Conservation (phyloP, 2,329 filamentous ascomycete species). For the Fusarium humuli region DNA sequence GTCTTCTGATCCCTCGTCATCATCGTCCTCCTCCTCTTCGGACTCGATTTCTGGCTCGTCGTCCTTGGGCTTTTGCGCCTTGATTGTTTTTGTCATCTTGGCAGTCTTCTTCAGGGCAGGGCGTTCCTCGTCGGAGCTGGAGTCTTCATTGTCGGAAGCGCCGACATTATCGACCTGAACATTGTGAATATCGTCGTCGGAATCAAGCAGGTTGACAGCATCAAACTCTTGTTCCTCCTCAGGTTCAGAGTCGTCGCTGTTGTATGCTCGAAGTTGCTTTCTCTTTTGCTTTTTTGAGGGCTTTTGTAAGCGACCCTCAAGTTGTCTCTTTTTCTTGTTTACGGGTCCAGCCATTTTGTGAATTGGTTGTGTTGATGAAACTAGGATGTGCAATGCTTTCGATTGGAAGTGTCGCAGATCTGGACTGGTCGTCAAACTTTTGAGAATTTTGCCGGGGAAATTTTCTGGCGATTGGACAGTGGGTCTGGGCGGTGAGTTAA, state of each 20-base stretch:
- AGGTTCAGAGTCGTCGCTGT: slow-evolving; percentile 65
- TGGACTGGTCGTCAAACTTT: slow-evolving; percentile 43
- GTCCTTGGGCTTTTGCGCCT: slow-evolving; percentile 42
- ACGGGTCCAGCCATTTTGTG: slow-evolving; percentile 50
- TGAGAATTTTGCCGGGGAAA: slow-evolving; percentile 46
- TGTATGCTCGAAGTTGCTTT: slow-evolving; percentile 60
- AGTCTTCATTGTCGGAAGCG: slow-evolving; percentile 52
- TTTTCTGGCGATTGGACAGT: slow-evolving; percentile 45
- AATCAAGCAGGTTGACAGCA: slow-evolving; percentile 66
- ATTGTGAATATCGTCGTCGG: slow-evolving; percentile 68
- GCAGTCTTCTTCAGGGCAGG: slow-evolving; percentile 47
- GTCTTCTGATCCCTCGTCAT: slow-evolving; percentile 50
- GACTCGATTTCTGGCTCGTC: slow-evolving; percentile 43
- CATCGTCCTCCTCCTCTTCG: slow-evolving; percentile 37
- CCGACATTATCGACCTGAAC: slow-evolving; percentile 63
- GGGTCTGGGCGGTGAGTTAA: slow-evolving; percentile 44
- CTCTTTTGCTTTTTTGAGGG: slow-evolving; percentile 66
- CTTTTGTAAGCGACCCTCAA: slow-evolving; percentile 50
- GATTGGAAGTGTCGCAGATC: slow-evolving; percentile 29
- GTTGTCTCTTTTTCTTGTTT: slow-evolving; percentile 53
- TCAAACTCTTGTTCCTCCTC: slow-evolving; percentile 59
- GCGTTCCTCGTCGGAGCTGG: slow-evolving; percentile 54
- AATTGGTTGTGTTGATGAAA: slow-evolving; percentile 20
- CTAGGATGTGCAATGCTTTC: slow-evolving; percentile 17
- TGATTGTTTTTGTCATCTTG: slow-evolving; percentile 48